Evolutionary conservation across 179 eudicot species (phyloP), one percentile per base, ranked within the genome.

Genomic region (Silene vulgaris): DNA sequence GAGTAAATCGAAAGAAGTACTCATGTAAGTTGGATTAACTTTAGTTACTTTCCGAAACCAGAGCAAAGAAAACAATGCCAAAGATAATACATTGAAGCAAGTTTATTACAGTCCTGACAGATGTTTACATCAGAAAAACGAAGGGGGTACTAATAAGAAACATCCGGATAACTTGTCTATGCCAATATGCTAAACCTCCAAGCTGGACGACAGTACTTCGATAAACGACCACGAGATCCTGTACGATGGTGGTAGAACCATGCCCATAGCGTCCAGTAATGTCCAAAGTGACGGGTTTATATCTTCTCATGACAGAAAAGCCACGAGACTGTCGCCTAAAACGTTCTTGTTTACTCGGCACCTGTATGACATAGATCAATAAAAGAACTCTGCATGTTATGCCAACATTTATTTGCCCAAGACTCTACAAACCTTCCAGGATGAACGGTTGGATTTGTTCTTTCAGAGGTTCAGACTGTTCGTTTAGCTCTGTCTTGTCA

Each of bases 381-480:
- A 77, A 54, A 50, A 20, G 32, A 19, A 66, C 78, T 82, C 77
- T 72, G 74, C 75, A 70, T 76, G 80, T 77, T 76, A 79, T 84
- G 74, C 79, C 75, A 84, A 87, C 83, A 79, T 65, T 84, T 77
- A 83, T 86, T 74, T 79, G 75, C 81, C 87, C 86, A 80, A 80
- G 37, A 78, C 87, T 82, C 85, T 84, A 94, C 86, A 92, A 86
- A 82, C 98, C 98, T 84, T 92, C 98, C 76, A 92, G 87, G 73
- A 78, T 80, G 85, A 89, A 91, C 59, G 90, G 92, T 77, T 66
- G 85, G 72, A 93, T 84, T 79, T 85, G 85, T 57, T 89, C 94
- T 52, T 75, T 50, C 63, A 76, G 75, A 82, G 88, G 77, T 76
- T 88, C 89, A 78, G 81, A 74, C 84, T 77, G 81, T 84, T 83